Base-by-base conservation (phyloP, 169 alveolate genomes). In the Plasmodium gaboni region DNA sequence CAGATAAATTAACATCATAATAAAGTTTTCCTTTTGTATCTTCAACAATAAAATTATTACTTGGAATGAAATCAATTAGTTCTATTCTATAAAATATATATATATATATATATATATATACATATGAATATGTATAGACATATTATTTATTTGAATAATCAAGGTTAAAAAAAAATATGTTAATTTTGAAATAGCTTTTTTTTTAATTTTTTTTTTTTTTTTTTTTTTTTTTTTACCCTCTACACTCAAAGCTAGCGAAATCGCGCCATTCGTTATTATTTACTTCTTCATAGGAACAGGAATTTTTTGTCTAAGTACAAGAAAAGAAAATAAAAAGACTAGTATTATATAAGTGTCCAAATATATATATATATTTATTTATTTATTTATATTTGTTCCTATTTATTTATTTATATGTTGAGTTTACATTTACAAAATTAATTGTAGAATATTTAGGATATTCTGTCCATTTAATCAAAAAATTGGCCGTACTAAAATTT, bases 401-500 rank as follows among this genome's bases (percentile, higher is more conserved):
- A 7, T 6, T 59, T 2, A 9, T 9, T 60, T 42, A 12, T 42
- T 38, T 51, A 38, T 55, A 6, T 22, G 22, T 13, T 55, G 10
- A 17, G 0, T 10, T 22, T 76, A 76, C 89, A 50, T 76, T 64
- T 55, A 76, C 89, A 57, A 76, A 76, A 57, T 76, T 76, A 26
- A 76, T 76, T 26, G 89, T 76, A 0, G 89, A 76, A 38, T 76
- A 76, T 50, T 76, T 76, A n/a, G 89, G 89, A 44, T 76, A 76
- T 24, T 76, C 89, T 63, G 89, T 76, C 89, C 89, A 76, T 17
- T 76, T 76, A 12, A 76, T 48, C 9, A 76, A 10, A 44, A 76
- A 76, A 57, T 76, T 76, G n/a, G 89, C 89, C 12, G 89, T 76
- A 59, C 89, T 76, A 55, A n/a, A 48, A 9, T 48, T 70, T 50